Percentiles rank a stretch among this genome's conserved stretches.
These are phyloP conservation scores for Falciphora oryzae DNA, from an alignment of 2,329 filamentous ascomycete genomes.

Conservation along the genomic window DNA sequence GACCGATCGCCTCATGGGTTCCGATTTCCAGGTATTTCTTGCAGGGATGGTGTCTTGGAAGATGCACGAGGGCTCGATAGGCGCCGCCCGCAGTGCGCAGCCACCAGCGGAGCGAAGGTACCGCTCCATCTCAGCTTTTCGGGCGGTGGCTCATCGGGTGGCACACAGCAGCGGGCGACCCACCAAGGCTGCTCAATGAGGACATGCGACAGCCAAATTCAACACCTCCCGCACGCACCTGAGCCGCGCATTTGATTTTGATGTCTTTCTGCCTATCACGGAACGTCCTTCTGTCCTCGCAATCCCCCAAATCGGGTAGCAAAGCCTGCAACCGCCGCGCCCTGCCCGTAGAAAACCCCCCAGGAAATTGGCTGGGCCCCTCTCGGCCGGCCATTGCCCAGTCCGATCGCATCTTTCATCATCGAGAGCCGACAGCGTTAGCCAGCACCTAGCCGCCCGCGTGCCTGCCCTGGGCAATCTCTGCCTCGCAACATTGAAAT, in stretches of 20 bases:
- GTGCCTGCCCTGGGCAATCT: not conserved
- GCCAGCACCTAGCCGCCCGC: not conserved
- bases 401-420: not conserved
- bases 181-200: conserved; percentile 1
- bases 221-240: not conserved
- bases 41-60: not conserved
- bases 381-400: not conserved
- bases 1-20: not conserved
- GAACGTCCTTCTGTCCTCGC: not conserved
- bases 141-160: not conserved
- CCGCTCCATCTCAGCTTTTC: not conserved
- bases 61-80: not conserved
- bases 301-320: not conserved
- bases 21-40: not conserved
- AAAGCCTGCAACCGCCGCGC: not conserved
- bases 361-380: not conserved
- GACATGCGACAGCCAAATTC: not conserved
- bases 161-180: not conserved
- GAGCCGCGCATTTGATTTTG: conserved; percentile 1
- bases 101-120: not conserved
- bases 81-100: not conserved
- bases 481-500: not conserved
- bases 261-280: not conserved
- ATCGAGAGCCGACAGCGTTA: not conserved
- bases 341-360: not conserved